Conservation (phyloP, 495 filamentous ascomycete species). For the Xanthoparmelia taractica region DNA sequence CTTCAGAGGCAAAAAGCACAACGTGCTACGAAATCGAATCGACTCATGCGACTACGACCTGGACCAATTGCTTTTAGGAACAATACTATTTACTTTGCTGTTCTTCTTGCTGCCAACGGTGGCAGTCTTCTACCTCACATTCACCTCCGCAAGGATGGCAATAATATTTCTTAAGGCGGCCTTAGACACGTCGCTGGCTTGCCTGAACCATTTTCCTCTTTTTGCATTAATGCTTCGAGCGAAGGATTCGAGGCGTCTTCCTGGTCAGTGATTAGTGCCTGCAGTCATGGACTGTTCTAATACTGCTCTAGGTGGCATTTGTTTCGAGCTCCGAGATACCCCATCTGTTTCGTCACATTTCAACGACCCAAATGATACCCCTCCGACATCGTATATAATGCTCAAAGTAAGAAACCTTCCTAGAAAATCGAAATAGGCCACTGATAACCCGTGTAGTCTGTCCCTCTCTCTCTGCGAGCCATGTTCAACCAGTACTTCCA, state of each 20-base stretch:
- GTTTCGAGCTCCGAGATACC: constrained; percentile 81
- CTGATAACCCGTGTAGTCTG: constrained; percentile 48
- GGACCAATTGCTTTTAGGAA: constrained; percentile 92
- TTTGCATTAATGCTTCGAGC: constrained; percentile 95
- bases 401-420: constrained; percentile 53
- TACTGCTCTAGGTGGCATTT: constrained; percentile 62
- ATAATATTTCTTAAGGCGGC: constrained; percentile 87
- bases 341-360: constrained; percentile 36
- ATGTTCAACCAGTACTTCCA: constrained; percentile 99
- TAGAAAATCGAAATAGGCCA: not conserved
- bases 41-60: constrained; percentile 99
- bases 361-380: constrained; percentile 22
- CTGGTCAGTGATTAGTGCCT: constrained; percentile 44
- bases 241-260: constrained; percentile 85
- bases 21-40: constrained; percentile 92
- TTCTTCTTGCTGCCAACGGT: constrained; percentile 95
- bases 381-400: constrained; percentile 65
- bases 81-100: constrained; percentile 90
- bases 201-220: constrained; percentile 94
- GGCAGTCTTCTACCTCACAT: constrained; percentile 92
- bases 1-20: constrained; percentile 95
- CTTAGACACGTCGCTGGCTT: constrained; percentile 85
- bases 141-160: constrained; percentile 85
- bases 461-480: constrained; percentile 77
- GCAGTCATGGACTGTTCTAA: constrained; percentile 1